Percentiles rank a stretch among this genome's conserved stretches.
These are phyloP conservation scores for Schizosaccharomyces osmophilus DNA, from an alignment of 805 yeast species.

Conservation along the genomic window DNA sequence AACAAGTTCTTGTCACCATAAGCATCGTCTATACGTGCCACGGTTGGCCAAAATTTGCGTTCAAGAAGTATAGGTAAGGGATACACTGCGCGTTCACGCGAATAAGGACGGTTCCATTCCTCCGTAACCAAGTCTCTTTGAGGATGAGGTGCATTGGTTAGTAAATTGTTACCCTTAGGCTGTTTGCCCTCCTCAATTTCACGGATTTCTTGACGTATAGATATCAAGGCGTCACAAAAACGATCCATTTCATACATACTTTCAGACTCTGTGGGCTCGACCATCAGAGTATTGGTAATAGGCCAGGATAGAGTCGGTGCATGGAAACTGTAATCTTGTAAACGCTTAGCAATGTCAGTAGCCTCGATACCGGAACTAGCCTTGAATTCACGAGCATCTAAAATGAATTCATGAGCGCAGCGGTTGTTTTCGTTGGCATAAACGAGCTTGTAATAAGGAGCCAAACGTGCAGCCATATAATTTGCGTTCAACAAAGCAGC, in stretches of 20 bases:
- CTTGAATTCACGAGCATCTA: constrained; percentile 73
- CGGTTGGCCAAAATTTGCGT: constrained; percentile 87
- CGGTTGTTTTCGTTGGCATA: constrained; percentile 43
- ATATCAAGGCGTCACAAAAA: constrained; percentile 64
- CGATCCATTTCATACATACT: constrained; percentile 69
- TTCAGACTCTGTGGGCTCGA: constrained; percentile 95
- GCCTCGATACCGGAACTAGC: constrained; percentile 58
- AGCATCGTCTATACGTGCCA: constrained; percentile 76
- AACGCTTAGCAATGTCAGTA: constrained; percentile 84
- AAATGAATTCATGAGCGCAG: constrained; percentile 91
- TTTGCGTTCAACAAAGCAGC: constrained; percentile 88
- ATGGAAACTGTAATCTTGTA: constrained; percentile 95
- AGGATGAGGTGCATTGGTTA: constrained; percentile 84
- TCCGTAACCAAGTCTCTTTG: constrained; percentile 49
- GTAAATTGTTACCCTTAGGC: constrained; percentile 31
- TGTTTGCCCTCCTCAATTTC: constrained; percentile 42
- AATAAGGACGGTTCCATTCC: constrained; percentile 65
- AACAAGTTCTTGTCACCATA: constrained; percentile 79
- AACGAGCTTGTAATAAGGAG: constrained; percentile 46
- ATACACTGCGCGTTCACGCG: constrained; percentile 81
- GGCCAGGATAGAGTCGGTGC: constrained; percentile 99
- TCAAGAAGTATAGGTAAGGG: constrained; percentile 54
- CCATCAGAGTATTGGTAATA: constrained; percentile 89
- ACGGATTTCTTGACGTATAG: constrained; percentile 62
- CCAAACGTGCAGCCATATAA: constrained; percentile 67